phyloP scores from a whole-genome alignment of 2,329 filamentous ascomycete genomes.

The Epichloe brachyelytri region DNA sequence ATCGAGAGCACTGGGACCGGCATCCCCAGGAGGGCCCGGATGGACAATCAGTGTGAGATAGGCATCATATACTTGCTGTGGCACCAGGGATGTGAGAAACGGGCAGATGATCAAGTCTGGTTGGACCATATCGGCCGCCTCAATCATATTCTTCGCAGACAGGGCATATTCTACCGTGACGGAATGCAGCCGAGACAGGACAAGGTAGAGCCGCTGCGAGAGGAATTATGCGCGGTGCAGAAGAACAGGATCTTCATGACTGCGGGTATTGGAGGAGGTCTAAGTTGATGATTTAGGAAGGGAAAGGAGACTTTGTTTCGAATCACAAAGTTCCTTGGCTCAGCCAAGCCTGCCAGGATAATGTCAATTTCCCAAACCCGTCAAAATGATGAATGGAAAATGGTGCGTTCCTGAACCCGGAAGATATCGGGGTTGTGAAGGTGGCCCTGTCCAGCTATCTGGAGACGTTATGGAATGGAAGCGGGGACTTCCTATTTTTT shows the following conservation, averaged over 20 bases:
- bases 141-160: slow-evolving; percentile 21
- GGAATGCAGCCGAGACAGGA: slow-evolving; percentile 21
- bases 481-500: too few species aligned
- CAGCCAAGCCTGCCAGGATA: too few species aligned
- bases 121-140: slow-evolving; percentile 22
- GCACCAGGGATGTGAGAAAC: slow-evolving; percentile 26
- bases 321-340: too few species aligned
- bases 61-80: slow-evolving; percentile 22
- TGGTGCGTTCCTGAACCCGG: too few species aligned
- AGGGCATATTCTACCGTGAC: slow-evolving; percentile 27
- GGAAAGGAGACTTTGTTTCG: too few species aligned
- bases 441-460: too few species aligned
- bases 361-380: too few species aligned
- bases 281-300: background rate
- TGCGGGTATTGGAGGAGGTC: slow-evolving; percentile 6
- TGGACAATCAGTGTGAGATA: slow-evolving; percentile 28
- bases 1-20: slow-evolving; percentile 27
- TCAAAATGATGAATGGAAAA: too few species aligned
- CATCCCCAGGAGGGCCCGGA: slow-evolving; percentile 28
- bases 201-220: slow-evolving; percentile 26
- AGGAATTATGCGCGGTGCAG: slow-evolving; percentile 33
- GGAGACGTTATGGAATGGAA: too few species aligned
- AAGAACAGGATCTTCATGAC: slow-evolving; percentile 27
- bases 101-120: slow-evolving; percentile 29
- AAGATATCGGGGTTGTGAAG: too few species aligned